Evolutionary conservation across 1,139 yeast genomes (phyloP).

Genomic region (Pneumocystis oryctolagi): DNA sequence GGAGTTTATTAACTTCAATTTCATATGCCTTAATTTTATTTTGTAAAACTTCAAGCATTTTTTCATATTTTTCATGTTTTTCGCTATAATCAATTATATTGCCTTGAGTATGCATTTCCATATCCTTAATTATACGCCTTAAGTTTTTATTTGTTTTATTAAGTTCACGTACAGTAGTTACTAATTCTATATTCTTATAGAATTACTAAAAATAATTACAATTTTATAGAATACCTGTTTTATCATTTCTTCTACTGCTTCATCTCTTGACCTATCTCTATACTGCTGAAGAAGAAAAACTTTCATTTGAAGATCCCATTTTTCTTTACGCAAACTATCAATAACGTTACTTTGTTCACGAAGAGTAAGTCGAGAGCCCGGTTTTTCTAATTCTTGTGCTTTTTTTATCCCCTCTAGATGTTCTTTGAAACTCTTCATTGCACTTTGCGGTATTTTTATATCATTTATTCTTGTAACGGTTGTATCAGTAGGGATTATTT

Average conservation of each 20-base stretch:
- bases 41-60: background rate
- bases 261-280: background rate
- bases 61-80: background rate
- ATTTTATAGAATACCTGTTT: background rate
- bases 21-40: background rate
- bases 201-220: background rate
- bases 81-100: background rate
- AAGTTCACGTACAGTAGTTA: background rate
- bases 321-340: conserved; percentile 17
- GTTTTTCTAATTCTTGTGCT: background rate
- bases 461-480: conserved; percentile 2
- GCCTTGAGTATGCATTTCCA: background rate
- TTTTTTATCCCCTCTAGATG: background rate
- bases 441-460: conserved; percentile 6
- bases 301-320: conserved; percentile 16
- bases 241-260: background rate
- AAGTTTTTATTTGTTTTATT: background rate
- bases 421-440: conserved; percentile 3
- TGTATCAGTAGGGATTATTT: conserved; percentile 3
- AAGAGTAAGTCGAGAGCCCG: conserved; percentile 12
- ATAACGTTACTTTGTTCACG: conserved; percentile 16
- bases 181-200: background rate
- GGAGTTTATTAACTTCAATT: background rate
- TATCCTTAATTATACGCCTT: background rate
- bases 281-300: conserved; percentile 11